These are phyloP conservation scores for Colletotrichum falcatum DNA, from an alignment of 2,329 filamentous ascomycete genomes.

Conservation along the genomic window DNA sequence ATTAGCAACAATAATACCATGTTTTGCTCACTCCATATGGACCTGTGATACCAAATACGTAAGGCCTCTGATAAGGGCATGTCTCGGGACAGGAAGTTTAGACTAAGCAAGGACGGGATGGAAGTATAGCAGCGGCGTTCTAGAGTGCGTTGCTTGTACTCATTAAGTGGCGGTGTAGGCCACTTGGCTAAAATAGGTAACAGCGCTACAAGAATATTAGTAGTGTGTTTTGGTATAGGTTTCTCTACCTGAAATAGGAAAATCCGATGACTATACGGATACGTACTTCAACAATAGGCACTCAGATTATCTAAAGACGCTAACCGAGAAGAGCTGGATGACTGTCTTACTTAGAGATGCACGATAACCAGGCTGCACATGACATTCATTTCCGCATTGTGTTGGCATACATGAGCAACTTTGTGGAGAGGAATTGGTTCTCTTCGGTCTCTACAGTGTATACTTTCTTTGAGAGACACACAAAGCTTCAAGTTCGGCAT, in stretches of 20 bases:
- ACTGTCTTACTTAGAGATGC: not conserved
- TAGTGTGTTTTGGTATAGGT: no score
- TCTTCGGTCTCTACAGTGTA: not conserved
- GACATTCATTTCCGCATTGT: no score
- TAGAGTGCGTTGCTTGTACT: not conserved
- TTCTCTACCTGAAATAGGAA: no score
- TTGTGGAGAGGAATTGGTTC: not conserved
- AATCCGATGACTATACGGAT: no score
- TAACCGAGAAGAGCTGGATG: slow-evolving; percentile 4
- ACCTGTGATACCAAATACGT: no score
- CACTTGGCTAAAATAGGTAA: no score
- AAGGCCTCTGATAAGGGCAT: not conserved
- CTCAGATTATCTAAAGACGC: not conserved
- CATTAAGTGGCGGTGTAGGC: no score
- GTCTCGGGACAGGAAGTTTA: not conserved
- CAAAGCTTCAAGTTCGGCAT: not conserved
- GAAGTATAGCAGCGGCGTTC: no score
- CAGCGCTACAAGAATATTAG: no score
- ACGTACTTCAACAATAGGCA: no score
- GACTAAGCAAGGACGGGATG: not conserved
- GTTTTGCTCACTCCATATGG: no score
- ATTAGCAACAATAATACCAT: no score
- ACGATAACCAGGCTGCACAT: not conserved
- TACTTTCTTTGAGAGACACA: not conserved
- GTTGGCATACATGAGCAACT: not conserved